Base-by-base conservation (phyloP, 2,329 filamentous ascomycete genomes). In the Pyrenophora seminiperda region DNA sequence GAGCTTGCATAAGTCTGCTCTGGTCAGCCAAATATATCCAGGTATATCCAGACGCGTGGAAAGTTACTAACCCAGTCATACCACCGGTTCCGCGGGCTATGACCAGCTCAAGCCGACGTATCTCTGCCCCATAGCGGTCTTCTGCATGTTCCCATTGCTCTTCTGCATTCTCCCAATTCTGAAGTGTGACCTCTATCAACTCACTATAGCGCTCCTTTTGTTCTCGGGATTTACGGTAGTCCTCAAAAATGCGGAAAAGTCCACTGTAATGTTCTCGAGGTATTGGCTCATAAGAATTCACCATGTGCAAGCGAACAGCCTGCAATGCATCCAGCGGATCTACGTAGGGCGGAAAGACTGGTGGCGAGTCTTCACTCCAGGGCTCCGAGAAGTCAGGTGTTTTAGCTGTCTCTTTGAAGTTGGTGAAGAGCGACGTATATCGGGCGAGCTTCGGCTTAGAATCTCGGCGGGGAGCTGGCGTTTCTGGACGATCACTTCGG, bases 21-120 rank as follows among this genome's bases (percentile, higher is more conserved):
- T 5, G 24, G n/a, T 62, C 31, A 63, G 42, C 22, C 30, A 4
- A 37, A 30, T 4, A 9, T 18, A 4, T 30, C 5, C 4, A n/a
- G n/a, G n/a, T n/a, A n/a, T n/a, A n/a, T n/a, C n/a, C 33, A 34
- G n/a, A 5, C 3, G 9, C n/a, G 2, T 19, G 14, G 5, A 17
- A 29, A 18, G 14, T 10, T 30, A 43, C 59, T 44, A 40, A 67
- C 65, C 72, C 74, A 15, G 72, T 64, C 43, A 78, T 63, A 7
- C 76, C 76, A 33, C 67, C 61, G 19, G 71, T 68, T 6, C 75
- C 71, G 40, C 70, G 71, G 2, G 73, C 72, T 47, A 79, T 76
- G 19, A 78, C 53, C 3, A 78, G 51, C 56, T 78, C 76, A 11
- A 79, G 65, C 13, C 76, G 71, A 48, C 72, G 75, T 42, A 78